Percentiles rank a stretch among this genome's conserved stretches.
Evolutionary conservation across 2,329 filamentous ascomycete species (phyloP).

Genomic region (Trichoderma hamatum): DNA sequence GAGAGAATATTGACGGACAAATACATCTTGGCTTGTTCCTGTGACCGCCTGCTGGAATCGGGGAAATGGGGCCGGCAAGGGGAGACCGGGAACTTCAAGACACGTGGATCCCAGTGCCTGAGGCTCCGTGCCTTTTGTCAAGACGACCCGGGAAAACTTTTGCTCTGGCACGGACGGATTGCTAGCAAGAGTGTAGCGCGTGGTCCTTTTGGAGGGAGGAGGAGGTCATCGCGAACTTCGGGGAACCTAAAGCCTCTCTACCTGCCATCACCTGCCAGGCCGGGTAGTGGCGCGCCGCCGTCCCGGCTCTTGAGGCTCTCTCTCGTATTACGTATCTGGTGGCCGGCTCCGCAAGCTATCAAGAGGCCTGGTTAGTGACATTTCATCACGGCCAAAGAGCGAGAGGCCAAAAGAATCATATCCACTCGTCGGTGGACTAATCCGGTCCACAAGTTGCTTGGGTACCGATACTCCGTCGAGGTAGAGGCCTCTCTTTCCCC

Average conservation of each 20-base stretch:
- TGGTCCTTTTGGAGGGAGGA: background rate
- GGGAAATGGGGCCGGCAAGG: background rate
- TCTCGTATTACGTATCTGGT: background rate
- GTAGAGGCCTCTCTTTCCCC: background rate
- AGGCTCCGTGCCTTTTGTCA: background rate
- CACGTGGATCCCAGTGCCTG: background rate
- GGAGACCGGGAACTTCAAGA: background rate
- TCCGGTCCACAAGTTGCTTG: background rate
- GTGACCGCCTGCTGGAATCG: conserved; percentile 3
- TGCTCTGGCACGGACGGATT: background rate
- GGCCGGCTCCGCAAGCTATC: background rate
- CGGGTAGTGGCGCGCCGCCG: background rate
- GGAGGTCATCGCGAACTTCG: background rate
- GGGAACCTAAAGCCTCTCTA: background rate
- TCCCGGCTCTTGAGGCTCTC: background rate
- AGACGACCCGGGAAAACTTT: background rate
- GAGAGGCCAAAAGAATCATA: background rate
- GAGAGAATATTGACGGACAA: background rate
- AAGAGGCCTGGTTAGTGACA: background rate
- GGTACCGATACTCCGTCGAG: background rate
- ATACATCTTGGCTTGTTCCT: background rate
- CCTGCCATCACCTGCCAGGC: background rate
- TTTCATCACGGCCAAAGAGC: background rate
- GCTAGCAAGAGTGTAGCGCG: background rate
- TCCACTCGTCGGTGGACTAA: conserved; percentile 21